Evolutionary conservation across 2,329 filamentous ascomycete genomes (phyloP).

Genomic region (Apiospora sp.): DNA sequence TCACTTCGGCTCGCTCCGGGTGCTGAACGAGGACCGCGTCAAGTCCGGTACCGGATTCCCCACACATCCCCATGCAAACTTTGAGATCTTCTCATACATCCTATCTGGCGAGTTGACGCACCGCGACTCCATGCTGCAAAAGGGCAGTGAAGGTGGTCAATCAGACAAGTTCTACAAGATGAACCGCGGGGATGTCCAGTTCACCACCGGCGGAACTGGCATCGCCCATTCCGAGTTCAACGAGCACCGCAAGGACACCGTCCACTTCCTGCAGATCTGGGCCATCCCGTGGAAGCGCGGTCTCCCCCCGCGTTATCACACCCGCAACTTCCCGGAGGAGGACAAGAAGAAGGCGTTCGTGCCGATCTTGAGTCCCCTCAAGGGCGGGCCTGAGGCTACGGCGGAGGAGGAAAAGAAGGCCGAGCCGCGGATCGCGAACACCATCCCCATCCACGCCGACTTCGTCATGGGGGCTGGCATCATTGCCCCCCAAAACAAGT

Average conservation of each 20-base stretch:
- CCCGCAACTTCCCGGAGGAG: conserved; percentile 74
- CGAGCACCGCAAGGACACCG: conserved; percentile 72
- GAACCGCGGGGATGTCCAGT: conserved; percentile 84
- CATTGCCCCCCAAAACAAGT: conserved; percentile 69
- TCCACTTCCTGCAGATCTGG: conserved; percentile 92
- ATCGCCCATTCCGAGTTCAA: conserved; percentile 86
- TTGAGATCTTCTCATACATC: conserved; percentile 90
- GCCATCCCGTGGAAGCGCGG: conserved; percentile 79
- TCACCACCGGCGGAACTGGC: conserved; percentile 85
- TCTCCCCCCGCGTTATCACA: conserved; percentile 79
- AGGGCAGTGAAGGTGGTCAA: conserved; percentile 65
- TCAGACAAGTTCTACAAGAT: conserved; percentile 75
- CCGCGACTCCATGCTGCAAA: conserved; percentile 83
- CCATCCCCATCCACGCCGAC: conserved; percentile 86
- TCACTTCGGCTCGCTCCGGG: conserved; percentile 78
- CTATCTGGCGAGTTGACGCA: conserved; percentile 87
- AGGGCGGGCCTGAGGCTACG: conserved; percentile 69
- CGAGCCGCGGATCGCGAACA: conserved; percentile 66
- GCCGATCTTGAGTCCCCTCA: conserved; percentile 77
- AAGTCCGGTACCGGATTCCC: conserved; percentile 79
- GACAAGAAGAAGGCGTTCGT: conserved; percentile 76
- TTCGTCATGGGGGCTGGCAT: conserved; percentile 83
- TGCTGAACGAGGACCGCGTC: conserved; percentile 90
- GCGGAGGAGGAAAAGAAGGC: conserved; percentile 69
- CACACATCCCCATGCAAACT: conserved; percentile 84